Percentiles rank a stretch among this genome's conserved stretches.
Evolutionary conservation across 2,329 filamentous ascomycete genomes (phyloP).

Genomic region (Neofusicoccum kwambonambiense): DNA sequence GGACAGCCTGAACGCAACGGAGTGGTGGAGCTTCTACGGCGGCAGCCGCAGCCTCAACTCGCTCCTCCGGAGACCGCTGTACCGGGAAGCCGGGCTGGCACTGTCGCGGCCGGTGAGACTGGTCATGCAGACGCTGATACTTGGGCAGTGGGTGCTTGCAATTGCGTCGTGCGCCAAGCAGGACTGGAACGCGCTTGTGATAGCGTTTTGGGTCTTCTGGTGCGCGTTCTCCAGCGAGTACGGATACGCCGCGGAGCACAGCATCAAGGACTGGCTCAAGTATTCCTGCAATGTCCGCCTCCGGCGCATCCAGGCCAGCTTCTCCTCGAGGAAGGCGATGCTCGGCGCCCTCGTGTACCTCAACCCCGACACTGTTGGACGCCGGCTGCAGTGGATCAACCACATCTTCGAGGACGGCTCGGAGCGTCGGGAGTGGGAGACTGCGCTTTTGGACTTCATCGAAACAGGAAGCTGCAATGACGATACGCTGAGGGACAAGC

Average conservation of each 20-base stretch:
- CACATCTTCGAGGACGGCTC: conserved; percentile 3
- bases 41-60: not conserved
- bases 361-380: not conserved
- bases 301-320: not conserved
- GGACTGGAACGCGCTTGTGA: conserved; percentile 7
- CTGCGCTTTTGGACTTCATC: conserved; percentile 1
- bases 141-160: conserved; percentile 2
- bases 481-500: not conserved
- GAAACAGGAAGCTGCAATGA: conserved; percentile 11
- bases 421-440: conserved; percentile 1
- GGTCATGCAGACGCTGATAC: not conserved
- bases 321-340: conserved; percentile 2
- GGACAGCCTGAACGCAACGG: not conserved
- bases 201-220: conserved; percentile 11
- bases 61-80: not conserved
- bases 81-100: not conserved
- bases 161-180: not conserved
- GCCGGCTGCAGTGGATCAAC: conserved; percentile 2
- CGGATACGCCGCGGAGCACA: not conserved
- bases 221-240: not conserved
- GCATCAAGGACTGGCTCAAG: conserved; percentile 1
- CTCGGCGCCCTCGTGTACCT: conserved; percentile 3
- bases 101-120: not conserved
- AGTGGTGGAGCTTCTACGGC: conserved; percentile 12
- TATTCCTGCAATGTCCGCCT: conserved; percentile 4